Base-by-base conservation (phyloP, 345 rosid genomes). In the Hirschfeldia incana region DNA sequence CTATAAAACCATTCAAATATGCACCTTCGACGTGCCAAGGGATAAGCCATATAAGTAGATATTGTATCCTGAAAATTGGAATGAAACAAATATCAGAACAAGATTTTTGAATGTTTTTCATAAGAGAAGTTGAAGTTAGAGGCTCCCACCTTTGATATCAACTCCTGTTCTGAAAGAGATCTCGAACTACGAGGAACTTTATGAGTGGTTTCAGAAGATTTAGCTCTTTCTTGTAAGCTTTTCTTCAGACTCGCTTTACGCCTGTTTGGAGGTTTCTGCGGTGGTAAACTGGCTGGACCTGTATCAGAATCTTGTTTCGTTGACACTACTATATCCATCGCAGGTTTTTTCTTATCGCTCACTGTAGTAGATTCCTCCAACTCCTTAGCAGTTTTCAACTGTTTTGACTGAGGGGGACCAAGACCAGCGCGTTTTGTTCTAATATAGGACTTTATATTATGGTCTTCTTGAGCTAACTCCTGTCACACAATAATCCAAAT, bases 1-100 rank as follows among this genome's bases (percentile, higher is more conserved):
- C 98, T 88, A 76, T 93, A 90, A 80, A 96, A 96, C 97, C 97
- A 96, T 74, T 96, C 98, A 81, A 87, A 93, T 68, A 82, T 81
- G 84, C 97, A 96, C 95, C 97, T 89, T 83, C 90, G 89, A 81
- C 94, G 87, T 13, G 89, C 90, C 78, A 85, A 75, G 75, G 82
- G 75, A 70, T 87, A 85, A 26, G 93, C 86, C 70, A 95, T 82
- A 85, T 83, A 93, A 77, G 84, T 80, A 60, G 86, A 85, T 67
- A 93, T 83, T 80, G 80, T 86, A 83, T 91, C 91, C 98, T 93
- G 91, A 84, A 49, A 84, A 70, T 74, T 77, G 69, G 67, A 77
- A 29, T 16, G 0, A 75, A 74, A 11, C 5, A 75, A 59, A 78
- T 49, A 72, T 55, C 46, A 63, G 28, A 37, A 69, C 57, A 21